A percentile compares a stretch with the other conserved stretches of the same genome.
Conservation (phyloP, 2,329 filamentous ascomycete genomes). For the Fusarium sp. region DNA sequence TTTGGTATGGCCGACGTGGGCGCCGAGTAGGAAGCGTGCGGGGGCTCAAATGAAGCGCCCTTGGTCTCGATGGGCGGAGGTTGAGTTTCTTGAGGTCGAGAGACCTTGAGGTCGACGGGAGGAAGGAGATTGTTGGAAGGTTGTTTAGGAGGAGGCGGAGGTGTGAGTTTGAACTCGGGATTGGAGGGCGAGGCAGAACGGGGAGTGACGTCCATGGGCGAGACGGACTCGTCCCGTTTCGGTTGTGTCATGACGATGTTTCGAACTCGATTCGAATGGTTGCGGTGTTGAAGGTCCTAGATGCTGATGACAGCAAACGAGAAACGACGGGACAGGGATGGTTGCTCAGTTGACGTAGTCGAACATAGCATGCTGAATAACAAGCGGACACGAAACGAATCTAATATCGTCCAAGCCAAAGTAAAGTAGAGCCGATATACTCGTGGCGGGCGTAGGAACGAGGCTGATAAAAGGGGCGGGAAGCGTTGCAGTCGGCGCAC, state of each 20-base stretch:
- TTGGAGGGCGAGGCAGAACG: constrained; percentile 37
- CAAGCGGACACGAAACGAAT: constrained; percentile 6
- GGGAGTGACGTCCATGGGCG: constrained; percentile 33
- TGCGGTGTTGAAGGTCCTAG: constrained; percentile 3
- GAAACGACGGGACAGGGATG: constrained; percentile 9
- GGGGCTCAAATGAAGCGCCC: constrained; percentile 13
- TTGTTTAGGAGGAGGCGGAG: constrained; percentile 26
- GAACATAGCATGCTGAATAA: constrained; percentile 38
- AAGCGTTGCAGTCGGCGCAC: constrained; percentile 26
- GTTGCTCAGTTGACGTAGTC: constrained; percentile 28
- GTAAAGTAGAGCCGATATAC: background rate
- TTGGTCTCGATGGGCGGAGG: constrained; percentile 25
- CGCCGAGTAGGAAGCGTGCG: constrained; percentile 15
- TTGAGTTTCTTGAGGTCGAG: constrained; percentile 2
- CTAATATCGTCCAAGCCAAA: constrained; percentile 5
- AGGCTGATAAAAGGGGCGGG: constrained; percentile 32
- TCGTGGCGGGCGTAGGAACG: constrained; percentile 11
- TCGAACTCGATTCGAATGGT: constrained; percentile 18
- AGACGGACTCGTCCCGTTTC: constrained; percentile 34
- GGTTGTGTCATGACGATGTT: constrained; percentile 36
- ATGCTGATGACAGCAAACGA: constrained; percentile 13
- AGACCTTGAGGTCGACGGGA: constrained; percentile 31
- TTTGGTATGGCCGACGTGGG: constrained; percentile 31
- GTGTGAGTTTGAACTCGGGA: constrained; percentile 23
- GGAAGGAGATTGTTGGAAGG: constrained; percentile 35